Evolutionary conservation across 805 yeast genomes (phyloP).

Genomic region (Vanderwaltozyma polyspora): DNA sequence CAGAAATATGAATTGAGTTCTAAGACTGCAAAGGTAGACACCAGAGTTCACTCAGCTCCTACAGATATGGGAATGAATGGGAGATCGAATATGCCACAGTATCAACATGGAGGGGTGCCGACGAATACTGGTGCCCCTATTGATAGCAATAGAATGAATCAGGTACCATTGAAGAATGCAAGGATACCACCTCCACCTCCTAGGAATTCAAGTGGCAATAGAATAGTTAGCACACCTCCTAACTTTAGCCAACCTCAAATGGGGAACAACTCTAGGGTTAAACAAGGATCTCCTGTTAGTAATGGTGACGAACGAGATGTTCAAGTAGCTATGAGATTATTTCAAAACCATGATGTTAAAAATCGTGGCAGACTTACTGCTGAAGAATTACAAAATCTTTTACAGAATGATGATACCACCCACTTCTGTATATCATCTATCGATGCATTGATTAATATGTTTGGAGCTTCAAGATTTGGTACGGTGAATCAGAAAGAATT

Average conservation of each 20-base stretch:
- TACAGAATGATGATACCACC: conserved; percentile 27
- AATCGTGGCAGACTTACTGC: conserved; percentile 24
- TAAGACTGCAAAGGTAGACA: conserved; percentile 7
- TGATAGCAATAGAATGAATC: neutral
- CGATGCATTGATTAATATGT: conserved; percentile 26
- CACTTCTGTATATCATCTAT: conserved; percentile 26
- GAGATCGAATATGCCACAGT: neutral
- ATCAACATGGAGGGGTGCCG: neutral
- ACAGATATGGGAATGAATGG: conserved; percentile 1
- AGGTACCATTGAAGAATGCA: neutral
- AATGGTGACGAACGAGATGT: conserved; percentile 16
- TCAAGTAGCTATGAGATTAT: conserved; percentile 22
- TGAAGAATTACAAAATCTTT: conserved; percentile 24
- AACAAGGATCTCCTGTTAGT: neutral
- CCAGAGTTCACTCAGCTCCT: conserved; percentile 15
- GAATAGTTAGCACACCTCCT: neutral
- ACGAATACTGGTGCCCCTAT: neutral
- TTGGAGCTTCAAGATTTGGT: conserved; percentile 28
- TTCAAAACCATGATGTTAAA: conserved; percentile 24
- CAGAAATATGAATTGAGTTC: conserved; percentile 6
- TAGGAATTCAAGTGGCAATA: neutral
- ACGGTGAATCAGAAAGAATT: conserved; percentile 26
- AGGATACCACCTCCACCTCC: neutral
- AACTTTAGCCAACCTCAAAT: neutral
- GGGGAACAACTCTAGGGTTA: neutral